phyloP scores from a whole-genome alignment of 345 rosid genomes.

The Rhodomyrtus tomentosa region DNA sequence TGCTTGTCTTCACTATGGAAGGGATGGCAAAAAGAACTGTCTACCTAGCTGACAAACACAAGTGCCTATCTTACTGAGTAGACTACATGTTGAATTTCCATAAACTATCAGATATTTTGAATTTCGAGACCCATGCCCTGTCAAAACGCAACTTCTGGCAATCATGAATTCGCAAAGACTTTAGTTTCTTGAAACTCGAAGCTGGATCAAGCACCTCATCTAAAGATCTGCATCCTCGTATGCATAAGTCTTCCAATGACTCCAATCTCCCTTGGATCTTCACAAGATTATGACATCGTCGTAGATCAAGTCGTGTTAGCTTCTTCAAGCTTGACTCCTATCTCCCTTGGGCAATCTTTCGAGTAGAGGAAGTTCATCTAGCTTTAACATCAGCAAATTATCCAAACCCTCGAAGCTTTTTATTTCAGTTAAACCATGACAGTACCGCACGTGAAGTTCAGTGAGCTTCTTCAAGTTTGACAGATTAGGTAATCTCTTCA shows the following conservation, averaged over 20 bases:
- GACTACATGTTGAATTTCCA: background rate
- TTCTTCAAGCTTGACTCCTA: background rate
- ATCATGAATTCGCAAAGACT: background rate
- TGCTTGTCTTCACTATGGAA: background rate
- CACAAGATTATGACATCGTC: background rate
- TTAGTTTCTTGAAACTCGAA: background rate
- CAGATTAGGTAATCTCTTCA: background rate
- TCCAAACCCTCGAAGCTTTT: background rate
- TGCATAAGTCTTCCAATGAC: background rate
- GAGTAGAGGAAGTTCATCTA: background rate
- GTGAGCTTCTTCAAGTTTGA: background rate
- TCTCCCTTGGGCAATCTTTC: background rate
- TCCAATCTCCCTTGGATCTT: background rate
- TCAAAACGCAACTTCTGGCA: background rate
- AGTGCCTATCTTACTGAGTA: background rate
- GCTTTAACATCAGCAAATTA: background rate
- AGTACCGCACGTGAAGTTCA: background rate
- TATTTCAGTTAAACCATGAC: background rate
- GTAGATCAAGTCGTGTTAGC: background rate
- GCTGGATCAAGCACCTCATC: background rate
- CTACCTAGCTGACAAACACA: background rate
- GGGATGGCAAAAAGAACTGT: background rate
- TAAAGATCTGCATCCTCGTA: background rate
- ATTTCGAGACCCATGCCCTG: background rate
- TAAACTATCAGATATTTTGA: background rate